Evolutionary conservation across 2,329 filamentous ascomycete species (phyloP).

Genomic region (Colletotrichum cuscutae): DNA sequence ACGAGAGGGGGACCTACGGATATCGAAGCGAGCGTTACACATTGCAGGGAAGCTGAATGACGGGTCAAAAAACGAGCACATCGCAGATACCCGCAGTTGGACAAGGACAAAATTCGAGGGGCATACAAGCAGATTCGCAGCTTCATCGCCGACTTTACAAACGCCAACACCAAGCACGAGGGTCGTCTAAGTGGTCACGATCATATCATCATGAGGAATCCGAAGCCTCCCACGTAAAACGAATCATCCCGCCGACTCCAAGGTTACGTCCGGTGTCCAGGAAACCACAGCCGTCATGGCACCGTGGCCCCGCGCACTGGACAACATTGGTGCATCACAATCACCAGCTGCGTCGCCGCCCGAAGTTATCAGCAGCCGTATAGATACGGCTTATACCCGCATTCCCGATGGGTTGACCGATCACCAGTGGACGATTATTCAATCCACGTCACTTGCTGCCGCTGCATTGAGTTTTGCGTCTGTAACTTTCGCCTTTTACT

Average conservation of each 20-base stretch:
- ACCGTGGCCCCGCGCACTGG: slow-evolving; percentile 20
- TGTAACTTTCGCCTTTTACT: slow-evolving; percentile 70
- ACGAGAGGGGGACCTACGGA: not conserved
- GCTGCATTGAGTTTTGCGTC: slow-evolving; percentile 66
- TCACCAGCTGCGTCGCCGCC: not conserved
- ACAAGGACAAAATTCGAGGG: not conserved
- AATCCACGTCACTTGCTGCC: slow-evolving; percentile 48
- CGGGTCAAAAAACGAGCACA: not conserved
- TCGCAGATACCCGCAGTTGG: not conserved
- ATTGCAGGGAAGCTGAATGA: not conserved
- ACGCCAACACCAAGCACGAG: not conserved
- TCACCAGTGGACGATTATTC: slow-evolving; percentile 29
- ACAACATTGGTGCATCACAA: slow-evolving; percentile 8
- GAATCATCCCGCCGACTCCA: not conserved
- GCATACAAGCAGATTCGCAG: not conserved
- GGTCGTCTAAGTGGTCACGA: not conserved
- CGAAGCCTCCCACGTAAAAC: slow-evolving; percentile 32
- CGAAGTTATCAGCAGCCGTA: slow-evolving; percentile 2
- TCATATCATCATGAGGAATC: slow-evolving; percentile 32
- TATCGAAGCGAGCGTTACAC: not conserved
- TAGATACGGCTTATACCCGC: slow-evolving; percentile 6
- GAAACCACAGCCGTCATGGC: slow-evolving; percentile 28
- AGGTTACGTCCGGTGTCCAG: slow-evolving; percentile 1
- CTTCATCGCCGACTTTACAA: not conserved
- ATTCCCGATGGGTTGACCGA: slow-evolving; percentile 27